These are phyloP conservation scores for Microcyclospora pomicola DNA, from an alignment of 2,329 filamentous ascomycete genomes.

Conservation along the genomic window DNA sequence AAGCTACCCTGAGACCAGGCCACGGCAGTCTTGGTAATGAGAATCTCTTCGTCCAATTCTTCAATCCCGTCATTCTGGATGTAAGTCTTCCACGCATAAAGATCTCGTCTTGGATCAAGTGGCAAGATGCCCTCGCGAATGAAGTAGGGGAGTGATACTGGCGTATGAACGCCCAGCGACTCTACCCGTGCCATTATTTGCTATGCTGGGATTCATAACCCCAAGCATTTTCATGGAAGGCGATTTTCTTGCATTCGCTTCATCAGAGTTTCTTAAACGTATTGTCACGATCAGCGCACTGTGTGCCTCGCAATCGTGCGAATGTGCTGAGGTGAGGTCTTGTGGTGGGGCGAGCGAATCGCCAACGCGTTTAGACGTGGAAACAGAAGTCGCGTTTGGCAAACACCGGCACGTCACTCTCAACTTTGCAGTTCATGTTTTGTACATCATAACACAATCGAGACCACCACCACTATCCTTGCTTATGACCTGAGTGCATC, in stretches of 20 bases:
- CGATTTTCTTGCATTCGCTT: too few species aligned
- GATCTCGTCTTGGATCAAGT: slow-evolving; percentile 47
- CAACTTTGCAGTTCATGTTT: too few species aligned
- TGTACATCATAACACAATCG: too few species aligned
- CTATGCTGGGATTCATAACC: neutral
- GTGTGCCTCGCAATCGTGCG: too few species aligned
- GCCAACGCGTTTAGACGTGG: too few species aligned
- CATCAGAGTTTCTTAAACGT: too few species aligned
- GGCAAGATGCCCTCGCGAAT: slow-evolving; percentile 67
- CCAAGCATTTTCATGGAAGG: neutral
- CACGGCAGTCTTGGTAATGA: slow-evolving; percentile 61
- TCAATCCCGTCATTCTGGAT: slow-evolving; percentile 26
- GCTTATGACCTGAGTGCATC: too few species aligned
- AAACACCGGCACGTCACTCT: too few species aligned
- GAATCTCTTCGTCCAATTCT: slow-evolving; percentile 58
- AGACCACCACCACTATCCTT: too few species aligned
- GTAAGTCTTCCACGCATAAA: slow-evolving; percentile 64
- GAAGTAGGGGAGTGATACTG: slow-evolving; percentile 69
- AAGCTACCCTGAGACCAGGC: slow-evolving; percentile 81
- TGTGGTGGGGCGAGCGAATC: too few species aligned
- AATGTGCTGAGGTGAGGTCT: too few species aligned
- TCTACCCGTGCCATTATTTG: slow-evolving; percentile 71
- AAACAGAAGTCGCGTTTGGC: slow-evolving; percentile 5
- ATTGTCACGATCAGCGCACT: too few species aligned
- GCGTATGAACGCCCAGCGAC: slow-evolving; percentile 82